Evolutionary conservation across 371 early-diverging fungal species (phyloP).

Genomic region (Actinomortierella ambigua): DNA sequence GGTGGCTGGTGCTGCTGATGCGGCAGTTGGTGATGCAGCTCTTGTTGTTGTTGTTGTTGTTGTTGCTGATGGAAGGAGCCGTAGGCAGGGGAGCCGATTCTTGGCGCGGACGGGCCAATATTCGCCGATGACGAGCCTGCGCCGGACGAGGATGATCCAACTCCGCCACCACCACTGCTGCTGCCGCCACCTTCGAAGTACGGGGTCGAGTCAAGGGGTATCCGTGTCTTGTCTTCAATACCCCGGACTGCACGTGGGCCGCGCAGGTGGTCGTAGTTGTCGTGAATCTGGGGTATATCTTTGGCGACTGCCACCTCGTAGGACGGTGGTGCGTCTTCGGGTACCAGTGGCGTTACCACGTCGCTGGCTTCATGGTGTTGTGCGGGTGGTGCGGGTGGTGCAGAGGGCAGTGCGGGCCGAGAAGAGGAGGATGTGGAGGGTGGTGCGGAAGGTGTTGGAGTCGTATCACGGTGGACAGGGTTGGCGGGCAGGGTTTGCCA

Average conservation of each 20-base stretch:
- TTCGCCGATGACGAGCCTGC: constrained; percentile 2
- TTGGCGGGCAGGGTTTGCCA: no score
- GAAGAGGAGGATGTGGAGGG: no score
- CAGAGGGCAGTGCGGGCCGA: no score
- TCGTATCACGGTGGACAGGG: no score
- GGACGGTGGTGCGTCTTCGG: constrained; percentile 29
- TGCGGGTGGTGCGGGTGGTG: no score
- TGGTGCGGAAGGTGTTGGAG: no score
- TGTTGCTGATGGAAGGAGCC: constrained; percentile 3
- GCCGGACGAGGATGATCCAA: neutral
- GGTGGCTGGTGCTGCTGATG: neutral
- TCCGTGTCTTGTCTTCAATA: constrained; percentile 36
- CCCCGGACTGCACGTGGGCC: constrained; percentile 39
- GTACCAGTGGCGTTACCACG: no score
- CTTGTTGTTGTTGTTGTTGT: neutral
- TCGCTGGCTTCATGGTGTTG: no score
- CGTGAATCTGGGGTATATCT: constrained; percentile 33
- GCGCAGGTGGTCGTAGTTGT: constrained; percentile 39
- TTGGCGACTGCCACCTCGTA: constrained; percentile 26
- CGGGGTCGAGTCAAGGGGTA: constrained; percentile 36
- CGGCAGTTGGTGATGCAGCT: neutral
- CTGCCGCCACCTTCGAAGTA: constrained; percentile 11
- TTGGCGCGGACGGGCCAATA: no score
- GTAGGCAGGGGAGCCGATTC: constrained; percentile 5
- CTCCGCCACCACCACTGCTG: constrained; percentile 5